Evolutionary conservation across 2,329 filamentous ascomycete genomes (phyloP).

Genomic region (Pezicula carpinea): DNA sequence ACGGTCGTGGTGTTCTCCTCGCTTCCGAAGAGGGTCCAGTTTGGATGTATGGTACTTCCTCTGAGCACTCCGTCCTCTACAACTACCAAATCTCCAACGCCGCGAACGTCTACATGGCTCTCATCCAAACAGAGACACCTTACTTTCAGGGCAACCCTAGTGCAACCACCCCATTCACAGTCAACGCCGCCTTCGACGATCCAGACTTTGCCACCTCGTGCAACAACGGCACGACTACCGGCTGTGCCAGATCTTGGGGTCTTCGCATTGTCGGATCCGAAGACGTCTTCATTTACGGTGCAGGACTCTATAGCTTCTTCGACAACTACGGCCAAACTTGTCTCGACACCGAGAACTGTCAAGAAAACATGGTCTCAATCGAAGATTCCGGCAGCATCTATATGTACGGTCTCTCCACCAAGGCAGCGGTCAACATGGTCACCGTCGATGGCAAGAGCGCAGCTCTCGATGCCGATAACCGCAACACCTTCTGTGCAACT

Average conservation of each 20-base stretch:
- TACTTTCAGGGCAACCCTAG: conserved; percentile 83
- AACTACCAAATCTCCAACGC: conserved; percentile 84
- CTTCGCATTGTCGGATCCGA: conserved; percentile 50
- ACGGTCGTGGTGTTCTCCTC: conserved; percentile 74
- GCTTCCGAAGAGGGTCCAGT: conserved; percentile 66
- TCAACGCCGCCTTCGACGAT: conserved; percentile 55
- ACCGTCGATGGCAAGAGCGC: conserved; percentile 51
- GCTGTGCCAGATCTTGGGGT: conserved; percentile 38
- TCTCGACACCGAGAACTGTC: conserved; percentile 63
- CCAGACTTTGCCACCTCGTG: conserved; percentile 63
- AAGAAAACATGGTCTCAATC: conserved; percentile 72
- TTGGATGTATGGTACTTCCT: conserved; percentile 77
- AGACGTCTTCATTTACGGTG: conserved; percentile 43
- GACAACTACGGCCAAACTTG: conserved; percentile 75
- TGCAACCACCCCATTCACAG: conserved; percentile 59
- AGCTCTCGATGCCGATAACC: conserved; percentile 55
- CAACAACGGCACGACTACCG: conserved; percentile 26
- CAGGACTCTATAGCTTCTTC: conserved; percentile 54
- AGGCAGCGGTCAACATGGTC: conserved; percentile 71
- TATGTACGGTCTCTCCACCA: conserved; percentile 68
- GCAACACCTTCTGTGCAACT: conserved; percentile 61
- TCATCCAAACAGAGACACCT: conserved; percentile 87
- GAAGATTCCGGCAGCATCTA: conserved; percentile 57
- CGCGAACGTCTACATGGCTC: conserved; percentile 72
- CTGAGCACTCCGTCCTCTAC: conserved; percentile 63